Conservation (phyloP, 345 rosid genomes). For the Anacardium occidentale region DNA sequence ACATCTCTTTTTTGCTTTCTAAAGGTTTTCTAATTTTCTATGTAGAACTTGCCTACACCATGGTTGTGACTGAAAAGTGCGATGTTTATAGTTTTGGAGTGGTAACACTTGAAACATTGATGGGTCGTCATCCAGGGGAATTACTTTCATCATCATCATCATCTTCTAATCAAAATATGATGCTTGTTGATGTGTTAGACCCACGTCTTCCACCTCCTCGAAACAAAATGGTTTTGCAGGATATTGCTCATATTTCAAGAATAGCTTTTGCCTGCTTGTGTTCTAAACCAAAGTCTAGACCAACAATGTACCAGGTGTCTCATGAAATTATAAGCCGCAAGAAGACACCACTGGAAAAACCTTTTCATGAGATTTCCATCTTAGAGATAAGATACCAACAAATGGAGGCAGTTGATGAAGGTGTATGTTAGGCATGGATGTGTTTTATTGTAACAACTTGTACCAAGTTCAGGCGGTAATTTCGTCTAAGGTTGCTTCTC, state of each 20-base stretch:
- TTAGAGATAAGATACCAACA: too few species aligned
- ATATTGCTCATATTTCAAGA: not conserved
- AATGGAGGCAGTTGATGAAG: too few species aligned
- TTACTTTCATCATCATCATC: conserved; percentile 1
- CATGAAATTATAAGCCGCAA: not conserved
- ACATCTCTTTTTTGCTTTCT: not conserved
- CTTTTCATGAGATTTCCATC: too few species aligned
- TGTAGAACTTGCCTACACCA: conserved; percentile 13
- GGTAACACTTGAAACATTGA: conserved; percentile 5
- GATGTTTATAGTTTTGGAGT: conserved; percentile 28
- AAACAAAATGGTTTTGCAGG: not conserved
- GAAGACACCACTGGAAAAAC: too few species aligned
- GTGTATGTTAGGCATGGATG: too few species aligned
- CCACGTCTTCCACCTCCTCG: not conserved
- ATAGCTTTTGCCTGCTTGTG: conserved; percentile 23
- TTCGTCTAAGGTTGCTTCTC: too few species aligned
- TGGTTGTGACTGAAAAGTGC: conserved; percentile 8
- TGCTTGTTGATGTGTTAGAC: conserved; percentile 13
- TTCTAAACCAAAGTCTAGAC: not conserved
- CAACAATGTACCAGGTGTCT: conserved; percentile 8
- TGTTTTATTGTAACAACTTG: too few species aligned
- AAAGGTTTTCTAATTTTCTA: not conserved
- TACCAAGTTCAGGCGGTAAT: too few species aligned
- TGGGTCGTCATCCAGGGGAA: conserved; percentile 23
- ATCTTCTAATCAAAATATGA: not conserved